phyloP scores from a whole-genome alignment of 2,329 filamentous ascomycete species.

The Diaporthe aspalathi region DNA sequence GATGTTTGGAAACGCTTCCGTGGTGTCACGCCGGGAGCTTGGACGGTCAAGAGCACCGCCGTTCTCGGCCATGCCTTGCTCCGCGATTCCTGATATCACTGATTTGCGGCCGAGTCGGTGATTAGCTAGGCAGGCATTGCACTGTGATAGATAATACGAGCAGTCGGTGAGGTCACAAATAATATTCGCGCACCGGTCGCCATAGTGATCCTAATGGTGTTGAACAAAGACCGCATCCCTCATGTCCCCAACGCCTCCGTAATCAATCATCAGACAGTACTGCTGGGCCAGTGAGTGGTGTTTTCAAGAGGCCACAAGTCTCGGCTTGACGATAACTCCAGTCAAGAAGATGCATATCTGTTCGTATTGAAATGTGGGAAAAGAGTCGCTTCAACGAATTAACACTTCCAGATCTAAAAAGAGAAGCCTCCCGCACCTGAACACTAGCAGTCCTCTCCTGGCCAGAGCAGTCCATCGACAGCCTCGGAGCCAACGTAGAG shows the following conservation, averaged over 20 bases:
- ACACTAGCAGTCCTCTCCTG: constrained; percentile 29
- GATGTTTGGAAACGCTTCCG: constrained; percentile 27
- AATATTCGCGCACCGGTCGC: constrained; percentile 28
- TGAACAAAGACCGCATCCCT: constrained; percentile 24
- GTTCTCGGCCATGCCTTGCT: neutral
- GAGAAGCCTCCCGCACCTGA: constrained; percentile 31
- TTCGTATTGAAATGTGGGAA: constrained; percentile 40
- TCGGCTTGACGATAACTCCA: constrained; percentile 25
- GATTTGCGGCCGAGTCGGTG: neutral
- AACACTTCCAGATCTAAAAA: constrained; percentile 40
- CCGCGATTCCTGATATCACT: neutral
- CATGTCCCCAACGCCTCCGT: constrained; percentile 28
- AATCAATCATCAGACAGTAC: constrained; percentile 25
- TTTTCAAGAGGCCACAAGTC: constrained; percentile 21
- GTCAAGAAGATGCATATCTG: constrained; percentile 38
- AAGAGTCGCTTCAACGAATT: constrained; percentile 40
- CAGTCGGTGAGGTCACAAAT: constrained; percentile 4
- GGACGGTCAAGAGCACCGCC: neutral
- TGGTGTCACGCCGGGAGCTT: constrained; percentile 18
- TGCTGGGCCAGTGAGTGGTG: constrained; percentile 14
- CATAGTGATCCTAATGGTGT: constrained; percentile 13
- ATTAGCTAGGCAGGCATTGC: constrained; percentile 15
- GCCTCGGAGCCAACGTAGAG: constrained; percentile 7
- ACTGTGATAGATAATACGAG: neutral
- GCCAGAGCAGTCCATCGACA: constrained; percentile 21